These are phyloP conservation scores for Chlorella vulgaris DNA, from an alignment of 139 green algal genomes.

Conservation along the genomic window DNA sequence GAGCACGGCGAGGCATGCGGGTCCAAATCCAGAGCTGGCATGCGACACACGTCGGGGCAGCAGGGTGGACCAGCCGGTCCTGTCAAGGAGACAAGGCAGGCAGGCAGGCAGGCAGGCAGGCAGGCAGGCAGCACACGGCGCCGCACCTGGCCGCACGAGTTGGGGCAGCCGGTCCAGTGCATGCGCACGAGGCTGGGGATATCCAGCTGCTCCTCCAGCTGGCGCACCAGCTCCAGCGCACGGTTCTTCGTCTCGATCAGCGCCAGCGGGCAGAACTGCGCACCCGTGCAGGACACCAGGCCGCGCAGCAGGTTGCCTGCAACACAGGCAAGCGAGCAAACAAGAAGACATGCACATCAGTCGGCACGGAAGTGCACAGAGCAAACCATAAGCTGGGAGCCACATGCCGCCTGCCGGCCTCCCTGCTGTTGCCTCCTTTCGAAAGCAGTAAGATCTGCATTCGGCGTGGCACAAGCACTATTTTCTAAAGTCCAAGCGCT, in stretches of 20 bases:
- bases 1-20: neutral
- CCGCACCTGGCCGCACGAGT: conserved; percentile 92
- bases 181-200: conserved; percentile 86
- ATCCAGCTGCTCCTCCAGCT: conserved; percentile 88
- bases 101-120: neutral
- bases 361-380: too few species aligned
- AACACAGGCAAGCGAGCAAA: neutral
- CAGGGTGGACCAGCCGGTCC: neutral
- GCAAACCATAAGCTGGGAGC: too few species aligned
- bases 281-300: conserved; percentile 89
- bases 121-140: neutral
- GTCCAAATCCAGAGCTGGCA: too few species aligned
- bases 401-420: too few species aligned
- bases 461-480: too few species aligned
- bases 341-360: neutral
- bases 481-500: too few species aligned
- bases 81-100: neutral
- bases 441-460: too few species aligned
- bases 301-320: conserved; percentile 47
- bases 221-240: conserved; percentile 72
- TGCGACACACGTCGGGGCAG: too few species aligned
- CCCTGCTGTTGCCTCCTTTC: too few species aligned
- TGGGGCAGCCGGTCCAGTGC: conserved; percentile 98
- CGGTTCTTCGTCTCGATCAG: conserved; percentile 96
- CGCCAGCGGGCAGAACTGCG: conserved; percentile 95